Evolutionary conservation across 345 rosid genomes (phyloP).

Genomic region (Pseudoturritis turrita): DNA sequence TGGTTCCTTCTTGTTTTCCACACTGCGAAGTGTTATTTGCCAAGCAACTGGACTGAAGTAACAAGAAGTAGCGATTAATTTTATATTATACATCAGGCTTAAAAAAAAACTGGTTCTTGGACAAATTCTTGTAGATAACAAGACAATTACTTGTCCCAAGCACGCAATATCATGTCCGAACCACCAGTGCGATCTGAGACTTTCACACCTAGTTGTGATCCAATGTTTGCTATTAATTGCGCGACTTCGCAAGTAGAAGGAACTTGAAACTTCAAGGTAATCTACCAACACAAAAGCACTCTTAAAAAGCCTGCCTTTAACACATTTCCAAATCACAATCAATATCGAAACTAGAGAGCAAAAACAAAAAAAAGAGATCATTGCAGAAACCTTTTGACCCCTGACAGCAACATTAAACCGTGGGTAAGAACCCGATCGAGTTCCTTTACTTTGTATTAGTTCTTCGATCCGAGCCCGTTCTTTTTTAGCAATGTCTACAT

Average conservation of each 20-base stretch:
- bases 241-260: conserved; percentile 69
- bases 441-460: conserved; percentile 52
- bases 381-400: conserved; percentile 73
- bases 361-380: not conserved
- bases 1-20: conserved; percentile 42
- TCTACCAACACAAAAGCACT: conserved; percentile 38
- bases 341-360: not conserved
- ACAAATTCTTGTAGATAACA: not conserved
- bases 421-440: conserved; percentile 55
- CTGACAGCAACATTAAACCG: conserved; percentile 67
- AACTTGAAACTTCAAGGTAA: conserved; percentile 76
- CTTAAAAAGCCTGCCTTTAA: not conserved
- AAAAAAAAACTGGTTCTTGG: not conserved
- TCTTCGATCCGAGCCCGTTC: conserved; percentile 67
- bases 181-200: conserved; percentile 68
- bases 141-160: conserved; percentile 79
- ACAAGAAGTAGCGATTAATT: not conserved
- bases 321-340: not conserved
- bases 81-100: not conserved
- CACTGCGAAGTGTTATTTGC: conserved; percentile 70
- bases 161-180: conserved; percentile 71
- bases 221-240: conserved; percentile 76
- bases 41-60: conserved; percentile 81
- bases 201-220: conserved; percentile 67
- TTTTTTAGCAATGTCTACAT: conserved; percentile 56